Conservation (phyloP, 208 protist species). For the Wallacemonas sp. region DNA sequence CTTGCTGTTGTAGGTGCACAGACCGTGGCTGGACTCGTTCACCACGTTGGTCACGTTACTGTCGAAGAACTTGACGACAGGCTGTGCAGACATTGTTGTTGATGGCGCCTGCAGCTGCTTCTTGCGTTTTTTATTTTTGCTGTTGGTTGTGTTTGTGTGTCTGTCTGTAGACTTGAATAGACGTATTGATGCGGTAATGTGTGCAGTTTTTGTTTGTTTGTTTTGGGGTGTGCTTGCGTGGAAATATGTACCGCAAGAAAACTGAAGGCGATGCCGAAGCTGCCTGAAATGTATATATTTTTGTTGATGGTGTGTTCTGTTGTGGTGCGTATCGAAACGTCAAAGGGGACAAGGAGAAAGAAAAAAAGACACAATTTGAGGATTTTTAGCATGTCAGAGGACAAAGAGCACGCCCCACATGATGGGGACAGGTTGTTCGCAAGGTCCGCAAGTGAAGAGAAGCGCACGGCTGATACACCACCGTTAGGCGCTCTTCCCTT, state of each 20-base stretch:
- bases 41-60: slow-evolving; percentile 34
- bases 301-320: neutral
- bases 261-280: too few relatives aligned
- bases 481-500: too few relatives aligned
- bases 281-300: neutral
- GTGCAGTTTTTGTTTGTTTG: slow-evolving; percentile 2
- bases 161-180: neutral
- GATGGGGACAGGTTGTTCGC: too few relatives aligned
- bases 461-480: too few relatives aligned
- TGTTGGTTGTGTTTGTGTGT: neutral
- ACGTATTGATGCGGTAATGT: neutral
- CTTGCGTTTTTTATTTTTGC: slow-evolving; percentile 22
- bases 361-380: too few relatives aligned
- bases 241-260: too few relatives aligned
- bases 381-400: too few relatives aligned
- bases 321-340: neutral
- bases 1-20: slow-evolving; percentile 40
- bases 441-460: too few relatives aligned
- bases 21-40: slow-evolving; percentile 33
- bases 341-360: neutral
- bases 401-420: too few relatives aligned
- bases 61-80: slow-evolving; percentile 63
- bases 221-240: neutral
- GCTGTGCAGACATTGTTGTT: slow-evolving; percentile 21
- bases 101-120: too few relatives aligned